A percentile compares a stretch with the other conserved stretches of the same genome.
These are phyloP conservation scores for Sarocladiaceae sp. DNA, from an alignment of 2,329 filamentous ascomycete genomes.

Conservation along the genomic window DNA sequence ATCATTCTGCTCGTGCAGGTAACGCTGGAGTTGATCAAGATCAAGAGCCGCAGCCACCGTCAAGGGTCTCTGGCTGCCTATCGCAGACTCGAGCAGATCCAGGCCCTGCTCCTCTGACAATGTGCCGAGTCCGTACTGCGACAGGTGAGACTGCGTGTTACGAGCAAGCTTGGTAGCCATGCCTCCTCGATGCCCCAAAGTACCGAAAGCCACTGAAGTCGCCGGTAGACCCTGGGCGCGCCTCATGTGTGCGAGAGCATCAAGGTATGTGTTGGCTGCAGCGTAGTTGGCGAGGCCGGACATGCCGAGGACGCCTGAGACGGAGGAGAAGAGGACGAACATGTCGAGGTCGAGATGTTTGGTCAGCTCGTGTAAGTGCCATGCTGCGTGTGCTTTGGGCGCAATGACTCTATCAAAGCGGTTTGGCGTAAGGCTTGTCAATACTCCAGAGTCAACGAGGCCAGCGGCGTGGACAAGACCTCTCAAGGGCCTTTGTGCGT, in stretches of 20 bases:
- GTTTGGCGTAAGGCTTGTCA: conserved; percentile 24
- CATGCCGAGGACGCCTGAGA: conserved; percentile 26
- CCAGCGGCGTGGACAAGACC: conserved; percentile 15
- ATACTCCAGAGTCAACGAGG: conserved; percentile 11
- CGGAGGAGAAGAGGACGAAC: conserved; percentile 29
- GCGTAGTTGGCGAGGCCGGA: conserved; percentile 31
- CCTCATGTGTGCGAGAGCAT: conserved; percentile 29
- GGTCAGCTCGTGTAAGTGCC: conserved; percentile 24
- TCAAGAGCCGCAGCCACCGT: conserved; percentile 12
- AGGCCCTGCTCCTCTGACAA: conserved; percentile 10
- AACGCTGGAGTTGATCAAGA: conserved; percentile 4
- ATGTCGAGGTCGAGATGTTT: conserved; percentile 22
- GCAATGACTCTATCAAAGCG: conserved; percentile 18
- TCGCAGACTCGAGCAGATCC: conserved; percentile 5
- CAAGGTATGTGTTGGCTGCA: conserved; percentile 33
- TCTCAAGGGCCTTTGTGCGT: conserved; percentile 9
- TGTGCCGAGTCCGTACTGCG: conserved; percentile 11
- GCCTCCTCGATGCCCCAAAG: conserved; percentile 10
- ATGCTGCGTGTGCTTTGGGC: conserved; percentile 26
- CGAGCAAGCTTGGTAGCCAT: conserved; percentile 10
- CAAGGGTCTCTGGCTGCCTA: conserved; percentile 9
- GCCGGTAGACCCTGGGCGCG: conserved; percentile 14
- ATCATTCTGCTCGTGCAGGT: conserved; percentile 2
- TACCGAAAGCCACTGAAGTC: conserved; percentile 13
- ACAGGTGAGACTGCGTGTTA: conserved; percentile 10